phyloP scores from a whole-genome alignment of 805 yeast genomes.

The Cephaloascus fragrans region DNA sequence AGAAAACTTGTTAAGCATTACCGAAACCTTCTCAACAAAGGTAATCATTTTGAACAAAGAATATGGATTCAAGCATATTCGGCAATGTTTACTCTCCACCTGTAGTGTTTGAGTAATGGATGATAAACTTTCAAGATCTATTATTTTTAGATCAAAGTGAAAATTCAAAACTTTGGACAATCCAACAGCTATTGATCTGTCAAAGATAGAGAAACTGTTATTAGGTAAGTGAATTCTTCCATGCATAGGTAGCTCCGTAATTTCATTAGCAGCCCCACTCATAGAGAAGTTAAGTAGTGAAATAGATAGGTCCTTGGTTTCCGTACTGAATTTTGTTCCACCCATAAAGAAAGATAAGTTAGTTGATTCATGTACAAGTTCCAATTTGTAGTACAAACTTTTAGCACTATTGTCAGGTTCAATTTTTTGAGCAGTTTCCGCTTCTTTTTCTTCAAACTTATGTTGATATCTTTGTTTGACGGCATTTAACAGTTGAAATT shows the following conservation, averaged over 20 bases:
- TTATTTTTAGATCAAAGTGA: conserved; percentile 30
- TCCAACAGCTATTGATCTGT: conserved; percentile 25
- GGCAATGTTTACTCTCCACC: conserved; percentile 46
- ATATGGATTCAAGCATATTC: conserved; percentile 48
- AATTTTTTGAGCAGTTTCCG: not conserved
- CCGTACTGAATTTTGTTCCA: conserved; percentile 22
- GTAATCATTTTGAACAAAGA: conserved; percentile 30
- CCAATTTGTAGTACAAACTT: conserved; percentile 12
- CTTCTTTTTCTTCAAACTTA: not conserved
- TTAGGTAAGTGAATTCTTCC: conserved; percentile 34
- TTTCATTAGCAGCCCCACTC: conserved; percentile 1
- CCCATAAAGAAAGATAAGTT: conserved; percentile 23
- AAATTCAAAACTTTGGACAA: conserved; percentile 35
- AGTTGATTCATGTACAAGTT: conserved; percentile 20
- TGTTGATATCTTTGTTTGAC: not conserved
- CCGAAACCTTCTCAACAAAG: conserved; percentile 14
- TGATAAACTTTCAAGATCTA: conserved; percentile 20
- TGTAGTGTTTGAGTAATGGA: conserved; percentile 35
- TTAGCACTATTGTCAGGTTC: not conserved
- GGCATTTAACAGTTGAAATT: not conserved
- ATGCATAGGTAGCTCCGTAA: conserved; percentile 14
- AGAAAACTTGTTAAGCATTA: not conserved
- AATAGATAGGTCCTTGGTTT: conserved; percentile 19
- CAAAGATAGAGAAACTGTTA: conserved; percentile 27
- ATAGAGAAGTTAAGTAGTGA: conserved; percentile 15